Conservation (phyloP, 108 stramenopile species). For the Seminavis robusta region DNA sequence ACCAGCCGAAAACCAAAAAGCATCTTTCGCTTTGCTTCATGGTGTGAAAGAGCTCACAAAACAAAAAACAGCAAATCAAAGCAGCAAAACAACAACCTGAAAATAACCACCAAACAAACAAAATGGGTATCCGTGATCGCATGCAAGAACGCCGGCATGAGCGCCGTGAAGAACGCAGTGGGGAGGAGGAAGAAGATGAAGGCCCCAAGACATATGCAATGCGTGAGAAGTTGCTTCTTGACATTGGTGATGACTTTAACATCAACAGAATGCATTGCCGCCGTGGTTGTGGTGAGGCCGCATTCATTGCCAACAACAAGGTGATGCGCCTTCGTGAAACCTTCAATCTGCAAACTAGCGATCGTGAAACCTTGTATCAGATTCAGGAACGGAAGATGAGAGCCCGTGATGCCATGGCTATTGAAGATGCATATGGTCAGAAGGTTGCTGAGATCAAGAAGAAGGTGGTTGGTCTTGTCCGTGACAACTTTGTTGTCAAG, state of each 20-base stretch:
- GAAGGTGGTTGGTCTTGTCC: background rate
- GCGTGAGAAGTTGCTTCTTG: too few species aligned
- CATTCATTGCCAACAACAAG: constrained; percentile 7
- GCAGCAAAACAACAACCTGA: too few species aligned
- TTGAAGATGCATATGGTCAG: constrained; percentile 2
- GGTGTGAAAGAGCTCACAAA: too few species aligned
- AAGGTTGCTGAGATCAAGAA: too few species aligned
- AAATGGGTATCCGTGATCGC: too few species aligned
- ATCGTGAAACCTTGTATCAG: background rate
- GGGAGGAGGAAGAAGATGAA: background rate
- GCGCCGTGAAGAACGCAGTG: background rate
- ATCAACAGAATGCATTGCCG: constrained; percentile 3
- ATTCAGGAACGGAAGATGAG: too few species aligned
- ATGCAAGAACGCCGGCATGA: background rate
- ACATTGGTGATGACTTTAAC: background rate
- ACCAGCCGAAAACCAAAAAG: too few species aligned
- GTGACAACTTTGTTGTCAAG: constrained; percentile 9
- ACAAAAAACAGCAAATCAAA: too few species aligned
- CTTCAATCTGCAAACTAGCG: background rate
- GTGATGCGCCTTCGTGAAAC: too few species aligned
- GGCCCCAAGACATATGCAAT: constrained; percentile 3
- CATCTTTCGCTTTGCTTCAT: too few species aligned
- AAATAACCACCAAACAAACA: too few species aligned
- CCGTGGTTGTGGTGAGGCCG: background rate
- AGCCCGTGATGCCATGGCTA: constrained; percentile 4